Base-by-base conservation (phyloP, 345 rosid species). In the Citrus glauca region DNA sequence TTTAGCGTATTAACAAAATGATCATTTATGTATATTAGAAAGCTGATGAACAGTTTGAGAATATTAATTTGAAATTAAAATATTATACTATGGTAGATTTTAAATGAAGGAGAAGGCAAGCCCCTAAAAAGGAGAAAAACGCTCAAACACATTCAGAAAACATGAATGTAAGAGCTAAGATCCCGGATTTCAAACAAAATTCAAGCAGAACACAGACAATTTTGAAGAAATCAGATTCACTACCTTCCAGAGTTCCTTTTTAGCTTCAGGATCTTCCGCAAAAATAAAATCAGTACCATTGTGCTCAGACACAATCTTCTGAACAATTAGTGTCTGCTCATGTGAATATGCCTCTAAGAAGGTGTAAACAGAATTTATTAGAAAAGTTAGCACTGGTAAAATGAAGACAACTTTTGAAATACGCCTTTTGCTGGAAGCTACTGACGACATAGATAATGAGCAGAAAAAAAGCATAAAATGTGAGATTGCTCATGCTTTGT, bases 241-340 rank as follows among this genome's bases (percentile, higher is more conserved):
- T 87, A 93, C 99, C 96, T 86, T 92, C 98, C 97, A 93, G 38
- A 93, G 97, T 87, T 95, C 97, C 19, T 87, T 90, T 82, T 95
- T 95, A 27, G 94, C 91, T 85, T 87, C 89, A 81, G 94, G 84
- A 73, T 95, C 91, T 88, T 92, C 94, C 7, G 96, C 95, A 68
- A 92, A 93, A 75, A 90, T 85, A 87, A 95, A 95, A 81, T 92
- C 93, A 30, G 98, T 85, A 73, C 98, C 96, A 78, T 83, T 92
- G 87, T 93, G 93, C 84, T 90, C 86, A 38, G 91, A 85, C 80
- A 83, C 92, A 84, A 95, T 92, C 87, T 89, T 87, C 92, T 91
- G 98, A 80, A 93, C 96, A 59, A 92, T 89, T 56, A 55, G 84
- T 10, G 98, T 90, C 82, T 95, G 97, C 83, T 95, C 97, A 38